These are phyloP conservation scores for Alloascoidea africana DNA, from an alignment of 805 yeast species.

Conservation along the genomic window DNA sequence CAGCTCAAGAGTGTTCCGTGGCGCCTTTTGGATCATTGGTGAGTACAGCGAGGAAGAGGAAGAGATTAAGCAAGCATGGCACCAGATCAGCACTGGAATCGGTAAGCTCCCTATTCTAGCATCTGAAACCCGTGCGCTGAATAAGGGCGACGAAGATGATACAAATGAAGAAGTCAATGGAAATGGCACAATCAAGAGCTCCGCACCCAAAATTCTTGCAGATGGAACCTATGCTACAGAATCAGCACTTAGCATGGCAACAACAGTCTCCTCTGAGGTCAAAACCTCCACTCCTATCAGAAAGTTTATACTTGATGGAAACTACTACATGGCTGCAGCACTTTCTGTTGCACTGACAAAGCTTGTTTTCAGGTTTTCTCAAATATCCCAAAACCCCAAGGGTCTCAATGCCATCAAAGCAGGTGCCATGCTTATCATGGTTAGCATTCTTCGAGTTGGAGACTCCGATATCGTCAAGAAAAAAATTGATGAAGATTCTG, in stretches of 20 bases:
- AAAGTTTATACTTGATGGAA: conserved; percentile 69
- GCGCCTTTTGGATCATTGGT: conserved; percentile 92
- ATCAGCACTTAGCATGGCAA: conserved; percentile 48
- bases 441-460: conserved; percentile 81
- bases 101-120: conserved; percentile 89
- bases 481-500: conserved; percentile 88
- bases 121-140: conserved; percentile 38
- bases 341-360: conserved; percentile 81
- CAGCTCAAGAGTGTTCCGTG: conserved; percentile 85
- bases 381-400: conserved; percentile 31
- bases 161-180: conserved; percentile 15
- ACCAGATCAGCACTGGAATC: conserved; percentile 59
- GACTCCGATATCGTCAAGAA: conserved; percentile 54
- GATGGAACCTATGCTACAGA: conserved; percentile 99
- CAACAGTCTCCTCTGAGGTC: conserved; percentile 14
- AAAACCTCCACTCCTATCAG: conserved; percentile 41
- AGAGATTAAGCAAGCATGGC: conserved; percentile 77
- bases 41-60: conserved; percentile 66
- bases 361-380: conserved; percentile 62
- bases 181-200: conserved; percentile 18
- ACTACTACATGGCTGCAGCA: conserved; percentile 81
- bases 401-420: conserved; percentile 77
- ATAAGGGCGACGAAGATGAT: conserved; percentile 19
- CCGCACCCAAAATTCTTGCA: conserved; percentile 80
- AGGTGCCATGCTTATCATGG: conserved; percentile 86